Percentiles rank a stretch among this genome's conserved stretches.
These are phyloP conservation scores for Neurospora hispaniola DNA, from an alignment of 495 filamentous ascomycete species.

Conservation along the genomic window DNA sequence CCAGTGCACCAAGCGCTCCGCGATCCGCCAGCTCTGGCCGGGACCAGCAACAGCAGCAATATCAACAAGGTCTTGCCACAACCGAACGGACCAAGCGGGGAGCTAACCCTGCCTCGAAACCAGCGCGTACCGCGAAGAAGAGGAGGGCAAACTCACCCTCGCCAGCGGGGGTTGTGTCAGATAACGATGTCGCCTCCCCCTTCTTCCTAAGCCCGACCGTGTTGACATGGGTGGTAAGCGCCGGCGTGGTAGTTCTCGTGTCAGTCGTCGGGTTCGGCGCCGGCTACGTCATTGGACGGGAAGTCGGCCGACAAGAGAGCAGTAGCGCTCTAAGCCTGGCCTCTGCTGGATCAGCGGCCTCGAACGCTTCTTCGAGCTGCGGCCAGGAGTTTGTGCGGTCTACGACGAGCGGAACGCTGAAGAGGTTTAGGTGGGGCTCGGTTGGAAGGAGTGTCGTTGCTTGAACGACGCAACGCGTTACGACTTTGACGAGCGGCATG, in stretches of 20 bases:
- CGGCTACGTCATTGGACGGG: constrained; percentile 78
- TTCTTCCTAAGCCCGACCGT: constrained; percentile 55
- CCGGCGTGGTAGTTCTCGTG: constrained; percentile 85
- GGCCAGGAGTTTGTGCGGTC: constrained; percentile 33
- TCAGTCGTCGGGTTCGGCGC: constrained; percentile 89
- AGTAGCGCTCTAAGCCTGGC: constrained; percentile 22
- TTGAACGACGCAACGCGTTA: constrained; percentile 9
- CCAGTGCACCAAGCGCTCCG: constrained; percentile 21
- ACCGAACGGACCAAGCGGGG: constrained; percentile 44
- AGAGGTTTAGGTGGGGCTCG: constrained; percentile 37
- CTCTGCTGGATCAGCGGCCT: constrained; percentile 23
- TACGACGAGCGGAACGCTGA: constrained; percentile 27
- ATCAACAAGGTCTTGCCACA: constrained; percentile 26
- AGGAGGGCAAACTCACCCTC: constrained; percentile 28
- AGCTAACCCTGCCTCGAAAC: constrained; percentile 26
- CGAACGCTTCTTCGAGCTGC: constrained; percentile 34
- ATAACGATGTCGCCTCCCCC: neutral
- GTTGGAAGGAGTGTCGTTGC: constrained; percentile 32
- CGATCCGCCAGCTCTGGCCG: constrained; percentile 20
- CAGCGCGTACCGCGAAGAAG: constrained; percentile 42
- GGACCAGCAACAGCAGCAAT: constrained; percentile 22
- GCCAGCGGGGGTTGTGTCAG: constrained; percentile 1
- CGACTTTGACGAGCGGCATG: neutral
- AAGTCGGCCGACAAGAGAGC: constrained; percentile 61
- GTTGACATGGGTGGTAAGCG: constrained; percentile 84